phyloP scores from a whole-genome alignment of 768 basidiomycete species.

The Lyophyllum atratum region DNA sequence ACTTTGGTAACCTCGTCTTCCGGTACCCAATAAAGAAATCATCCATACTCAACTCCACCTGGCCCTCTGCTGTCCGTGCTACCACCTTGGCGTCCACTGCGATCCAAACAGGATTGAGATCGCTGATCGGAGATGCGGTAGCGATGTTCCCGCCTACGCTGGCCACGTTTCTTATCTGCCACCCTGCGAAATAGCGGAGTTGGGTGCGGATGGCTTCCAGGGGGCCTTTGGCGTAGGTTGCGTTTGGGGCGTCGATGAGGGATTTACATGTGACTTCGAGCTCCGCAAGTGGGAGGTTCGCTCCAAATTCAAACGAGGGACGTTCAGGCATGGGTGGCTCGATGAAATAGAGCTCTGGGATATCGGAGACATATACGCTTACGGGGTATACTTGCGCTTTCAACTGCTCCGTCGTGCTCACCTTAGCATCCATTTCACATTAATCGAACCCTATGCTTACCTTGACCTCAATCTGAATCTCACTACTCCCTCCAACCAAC shows the following conservation, averaged over 20 bases:
- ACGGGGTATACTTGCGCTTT: conserved; percentile 17
- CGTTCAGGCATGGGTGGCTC: conserved; percentile 2
- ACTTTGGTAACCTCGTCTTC: conserved; percentile 12
- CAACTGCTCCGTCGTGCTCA: background rate
- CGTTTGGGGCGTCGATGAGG: conserved; percentile 1
- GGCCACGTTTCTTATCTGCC: conserved; percentile 17
- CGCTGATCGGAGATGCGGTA: conserved; percentile 17
- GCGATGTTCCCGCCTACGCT: conserved; percentile 17
- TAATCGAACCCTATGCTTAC: background rate
- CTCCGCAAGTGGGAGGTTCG: conserved; percentile 16
- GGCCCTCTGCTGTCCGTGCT: conserved; percentile 1
- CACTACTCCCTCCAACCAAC: conserved; percentile 17
- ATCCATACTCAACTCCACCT: conserved; percentile 13
- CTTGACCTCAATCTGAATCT: conserved; percentile 18
- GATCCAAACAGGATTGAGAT: conserved; percentile 18
- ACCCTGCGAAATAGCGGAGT: conserved; percentile 17
- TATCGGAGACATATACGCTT: conserved; percentile 15
- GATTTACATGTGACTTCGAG: conserved; percentile 10
- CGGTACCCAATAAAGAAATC: conserved; percentile 17
- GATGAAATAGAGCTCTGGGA: conserved; percentile 10
- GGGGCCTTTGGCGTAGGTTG: conserved; percentile 10
- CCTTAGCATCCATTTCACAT: background rate
- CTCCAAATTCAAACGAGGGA: conserved; percentile 11
- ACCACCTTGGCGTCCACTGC: conserved; percentile 10
- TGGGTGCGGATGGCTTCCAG: conserved; percentile 14